A percentile compares a stretch with the other conserved stretches of the same genome.
Conservation (phyloP, 2,329 filamentous ascomycete species). For the Apiospora pterosperma region DNA sequence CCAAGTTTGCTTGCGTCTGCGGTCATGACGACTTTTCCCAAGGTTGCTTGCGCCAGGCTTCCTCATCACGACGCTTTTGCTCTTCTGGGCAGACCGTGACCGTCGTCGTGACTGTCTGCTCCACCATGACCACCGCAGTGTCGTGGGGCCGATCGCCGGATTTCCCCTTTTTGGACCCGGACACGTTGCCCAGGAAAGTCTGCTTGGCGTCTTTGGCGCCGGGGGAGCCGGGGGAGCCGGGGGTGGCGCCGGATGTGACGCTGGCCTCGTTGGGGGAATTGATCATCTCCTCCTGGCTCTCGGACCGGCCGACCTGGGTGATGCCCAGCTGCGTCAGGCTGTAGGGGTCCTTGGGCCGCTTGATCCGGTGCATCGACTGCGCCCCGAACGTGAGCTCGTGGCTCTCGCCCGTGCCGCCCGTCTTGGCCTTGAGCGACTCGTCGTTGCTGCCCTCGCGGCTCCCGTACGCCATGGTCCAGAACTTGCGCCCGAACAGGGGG, state of each 20-base stretch:
- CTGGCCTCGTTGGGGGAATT: background rate
- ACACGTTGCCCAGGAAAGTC: background rate
- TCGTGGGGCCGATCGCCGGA: background rate
- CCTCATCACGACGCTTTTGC: background rate
- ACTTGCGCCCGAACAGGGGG: constrained; percentile 20
- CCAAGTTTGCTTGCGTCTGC: too few relatives aligned
- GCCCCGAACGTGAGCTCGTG: constrained; percentile 9
- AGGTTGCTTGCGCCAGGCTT: background rate
- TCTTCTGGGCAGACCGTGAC: background rate
- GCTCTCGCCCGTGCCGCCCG: constrained; percentile 8
- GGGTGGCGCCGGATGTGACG: too few relatives aligned
- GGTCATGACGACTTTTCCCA: background rate
- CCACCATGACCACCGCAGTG: background rate
- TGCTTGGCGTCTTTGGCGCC: background rate
- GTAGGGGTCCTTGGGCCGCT: constrained; percentile 16
- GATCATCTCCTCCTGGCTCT: constrained; percentile 4
- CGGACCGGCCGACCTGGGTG: background rate
- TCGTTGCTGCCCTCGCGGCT: background rate
- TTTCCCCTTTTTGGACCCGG: background rate
- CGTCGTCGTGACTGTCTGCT: background rate
- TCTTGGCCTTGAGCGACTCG: background rate
- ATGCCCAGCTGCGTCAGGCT: constrained; percentile 16
- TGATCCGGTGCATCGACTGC: background rate
- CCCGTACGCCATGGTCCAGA: constrained; percentile 16
- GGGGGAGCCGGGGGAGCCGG: too few relatives aligned